A percentile compares a stretch with the other conserved stretches of the same genome.
These are phyloP conservation scores for Cyphellophora europaea DNA, from an alignment of 2,329 filamentous ascomycete species.

Conservation along the genomic window DNA sequence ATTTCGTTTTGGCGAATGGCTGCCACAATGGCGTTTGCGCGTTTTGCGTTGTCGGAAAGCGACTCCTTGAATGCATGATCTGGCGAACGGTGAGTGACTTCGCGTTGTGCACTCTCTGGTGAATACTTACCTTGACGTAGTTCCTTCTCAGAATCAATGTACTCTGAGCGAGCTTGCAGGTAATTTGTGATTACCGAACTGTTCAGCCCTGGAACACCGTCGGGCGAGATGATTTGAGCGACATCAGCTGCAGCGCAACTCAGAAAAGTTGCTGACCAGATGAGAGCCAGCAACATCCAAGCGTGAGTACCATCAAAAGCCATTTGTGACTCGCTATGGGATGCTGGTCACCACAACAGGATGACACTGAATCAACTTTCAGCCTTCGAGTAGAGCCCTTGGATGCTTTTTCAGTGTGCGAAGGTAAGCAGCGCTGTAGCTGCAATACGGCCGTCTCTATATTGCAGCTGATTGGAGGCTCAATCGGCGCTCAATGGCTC, in stretches of 20 bases:
- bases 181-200: neutral
- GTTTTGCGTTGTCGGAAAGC: neutral
- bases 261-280: neutral
- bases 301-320: no score
- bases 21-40: conserved; percentile 1
- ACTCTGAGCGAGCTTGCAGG: neutral
- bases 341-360: no score
- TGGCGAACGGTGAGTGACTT: neutral
- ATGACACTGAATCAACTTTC: no score
- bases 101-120: no score
- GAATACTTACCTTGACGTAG: neutral
- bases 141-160: neutral
- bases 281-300: neutral
- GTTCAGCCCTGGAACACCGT: neutral
- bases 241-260: neutral
- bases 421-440: no score
- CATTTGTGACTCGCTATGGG: no score
- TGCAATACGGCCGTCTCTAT: no score
- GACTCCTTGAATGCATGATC: conserved; percentile 1
- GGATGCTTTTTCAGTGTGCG: no score
- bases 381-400: no score
- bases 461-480: no score
- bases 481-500: no score
- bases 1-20: conserved; percentile 2
- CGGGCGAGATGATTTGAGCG: neutral